Evolutionary conservation across 1,284 basidiomycete species (phyloP).

Genomic region (Tylopilus orsonianus): DNA sequence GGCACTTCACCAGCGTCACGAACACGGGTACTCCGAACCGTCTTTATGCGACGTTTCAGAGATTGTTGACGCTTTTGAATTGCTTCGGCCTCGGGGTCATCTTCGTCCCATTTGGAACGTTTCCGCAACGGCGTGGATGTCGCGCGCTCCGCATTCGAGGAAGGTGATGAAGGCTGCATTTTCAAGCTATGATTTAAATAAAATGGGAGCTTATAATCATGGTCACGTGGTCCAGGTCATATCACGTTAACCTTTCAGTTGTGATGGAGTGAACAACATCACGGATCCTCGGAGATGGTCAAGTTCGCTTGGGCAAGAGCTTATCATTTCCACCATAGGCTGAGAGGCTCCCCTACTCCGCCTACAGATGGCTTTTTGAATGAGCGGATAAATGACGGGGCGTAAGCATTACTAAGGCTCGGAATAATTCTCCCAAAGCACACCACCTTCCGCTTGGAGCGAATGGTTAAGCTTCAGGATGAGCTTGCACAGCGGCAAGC

Average conservation of each 20-base stretch:
- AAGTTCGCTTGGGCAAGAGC: slow-evolving; percentile 29
- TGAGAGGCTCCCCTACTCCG: too few species aligned
- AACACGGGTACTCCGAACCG: slow-evolving; percentile 21
- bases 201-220: background rate
- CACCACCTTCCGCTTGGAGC: slow-evolving; percentile 13
- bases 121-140: slow-evolving; percentile 55
- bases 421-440: slow-evolving; percentile 24
- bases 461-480: slow-evolving; percentile 16
- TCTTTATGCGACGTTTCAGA: slow-evolving; percentile 50
- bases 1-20: slow-evolving; percentile 15
- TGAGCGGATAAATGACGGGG: too few species aligned
- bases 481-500: background rate
- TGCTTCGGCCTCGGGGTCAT: slow-evolving; percentile 42
- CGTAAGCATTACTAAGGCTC: slow-evolving; percentile 10
- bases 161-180: slow-evolving; percentile 14
- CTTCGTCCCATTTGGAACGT: slow-evolving; percentile 71
- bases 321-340: too few species aligned
- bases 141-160: slow-evolving; percentile 7
- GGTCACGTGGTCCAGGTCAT: slow-evolving; percentile 24
- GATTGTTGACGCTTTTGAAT: slow-evolving; percentile 33
- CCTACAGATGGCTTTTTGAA: too few species aligned
- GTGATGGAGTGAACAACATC: slow-evolving; percentile 6
- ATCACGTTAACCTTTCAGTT: too few species aligned
- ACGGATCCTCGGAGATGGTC: slow-evolving; percentile 26
- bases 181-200: background rate